These are phyloP conservation scores for Chalciporus sp. DNA, from an alignment of 1,284 basidiomycete genomes.

Conservation along the genomic window DNA sequence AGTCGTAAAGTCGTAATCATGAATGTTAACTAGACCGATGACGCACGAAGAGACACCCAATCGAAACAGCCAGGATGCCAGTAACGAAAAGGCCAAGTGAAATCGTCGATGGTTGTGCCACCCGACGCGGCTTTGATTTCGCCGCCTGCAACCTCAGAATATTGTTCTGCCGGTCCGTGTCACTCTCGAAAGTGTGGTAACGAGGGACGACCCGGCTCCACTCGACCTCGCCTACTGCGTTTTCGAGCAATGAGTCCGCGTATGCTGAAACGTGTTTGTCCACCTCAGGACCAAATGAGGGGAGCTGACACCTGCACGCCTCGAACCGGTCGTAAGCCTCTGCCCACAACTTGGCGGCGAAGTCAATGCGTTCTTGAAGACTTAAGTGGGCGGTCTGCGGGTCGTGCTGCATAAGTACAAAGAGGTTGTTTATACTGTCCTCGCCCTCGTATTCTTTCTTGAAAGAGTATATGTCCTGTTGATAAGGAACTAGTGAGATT, in stretches of 20 bases:
- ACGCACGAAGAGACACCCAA: neutral
- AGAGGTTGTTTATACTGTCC: slow-evolving; percentile 29
- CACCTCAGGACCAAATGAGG: slow-evolving; percentile 16
- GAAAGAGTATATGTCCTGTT: slow-evolving; percentile 35
- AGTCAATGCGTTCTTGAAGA: slow-evolving; percentile 20
- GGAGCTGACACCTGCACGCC: slow-evolving; percentile 19
- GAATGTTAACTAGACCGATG: too few species aligned
- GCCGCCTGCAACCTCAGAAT: slow-evolving; percentile 22
- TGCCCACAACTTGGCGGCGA: slow-evolving; percentile 14
- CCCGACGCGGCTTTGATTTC: neutral
- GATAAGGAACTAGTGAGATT: neutral
- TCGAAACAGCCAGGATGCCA: neutral
- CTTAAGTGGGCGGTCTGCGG: slow-evolving; percentile 17
- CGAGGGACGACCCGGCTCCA: slow-evolving; percentile 31
- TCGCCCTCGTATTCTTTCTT: slow-evolving; percentile 31
- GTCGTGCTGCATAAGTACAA: slow-evolving; percentile 25
- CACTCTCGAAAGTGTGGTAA: slow-evolving; percentile 27
- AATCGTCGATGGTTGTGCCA: neutral
- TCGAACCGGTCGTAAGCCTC: slow-evolving; percentile 24
- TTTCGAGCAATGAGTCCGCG: slow-evolving; percentile 29
- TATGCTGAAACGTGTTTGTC: slow-evolving; percentile 24
- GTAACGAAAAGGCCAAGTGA: neutral
- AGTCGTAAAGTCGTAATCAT: too few species aligned
- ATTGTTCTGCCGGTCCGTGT: slow-evolving; percentile 23
- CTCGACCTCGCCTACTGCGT: slow-evolving; percentile 29